Evolutionary conservation across 805 yeast genomes (phyloP), one percentile per base, ranked within the genome.

Genomic region (Candida anglica): DNA sequence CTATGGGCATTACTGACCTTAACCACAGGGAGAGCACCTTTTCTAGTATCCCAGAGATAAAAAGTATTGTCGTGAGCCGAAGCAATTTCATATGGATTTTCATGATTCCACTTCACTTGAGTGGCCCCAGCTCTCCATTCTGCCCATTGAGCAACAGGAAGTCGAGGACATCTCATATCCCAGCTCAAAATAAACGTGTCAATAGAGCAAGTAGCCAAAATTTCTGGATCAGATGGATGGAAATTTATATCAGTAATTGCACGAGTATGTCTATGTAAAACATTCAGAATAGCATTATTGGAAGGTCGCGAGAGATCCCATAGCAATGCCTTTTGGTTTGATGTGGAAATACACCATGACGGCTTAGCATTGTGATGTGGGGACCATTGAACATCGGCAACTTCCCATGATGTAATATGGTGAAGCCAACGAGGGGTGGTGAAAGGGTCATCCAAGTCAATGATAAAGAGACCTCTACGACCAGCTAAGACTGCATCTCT

Each of bases 311-410:
- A 79, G 40, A 93, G 60, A 58, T 93, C 91, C 98, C 98, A 93
- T 4, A 93, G 77, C 51, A 93, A 69, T 1, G 96, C 98, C 61
- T 91, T 91, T 53, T 91, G 98, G 56, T 91, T 93, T 2, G 95
- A 83, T 0, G 98, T 87, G 0, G 96, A 86, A 1, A 91, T 82
- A 27, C 93, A 86, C 95, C 97, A 89, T 5, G 82, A 70, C 1
- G 95, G 91, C 44, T 85, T 86, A 2, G 80, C 71, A 5, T 73
- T 68, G 37, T 59, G 62, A 53, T 93, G 97, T 0, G 97, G 96
- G 2, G 94, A 86, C 98, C 98, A 93, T 57, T 93, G 98, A 2
- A 91, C 97, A 55, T 91, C 97, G 0, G 98, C 96, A 3, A 93
- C 98, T 56, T 93, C 98, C 98, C 98, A 93, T 0, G 95, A 79